Evolutionary conservation across 2,329 filamentous ascomycete species (phyloP), one percentile per base, ranked within the genome.

Genomic region (Aspergillus jensenii): DNA sequence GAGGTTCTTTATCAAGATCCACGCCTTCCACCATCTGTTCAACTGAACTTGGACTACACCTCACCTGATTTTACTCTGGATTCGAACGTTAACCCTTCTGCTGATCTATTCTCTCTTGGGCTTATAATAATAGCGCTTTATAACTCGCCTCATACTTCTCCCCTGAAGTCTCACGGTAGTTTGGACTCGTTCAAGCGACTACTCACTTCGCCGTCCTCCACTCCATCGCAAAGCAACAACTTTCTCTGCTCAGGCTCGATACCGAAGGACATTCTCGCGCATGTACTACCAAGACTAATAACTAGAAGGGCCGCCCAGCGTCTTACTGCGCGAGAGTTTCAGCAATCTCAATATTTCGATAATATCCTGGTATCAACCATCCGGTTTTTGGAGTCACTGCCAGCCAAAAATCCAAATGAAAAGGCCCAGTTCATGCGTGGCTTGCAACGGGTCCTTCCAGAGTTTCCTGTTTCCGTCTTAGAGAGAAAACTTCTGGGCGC

Each of bases 331-430:
- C 87, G 85, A 54, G 93, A 96, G 67, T 98, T 99, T 66, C 95
- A 99, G 71, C 87, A 97, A 73, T 96, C 92, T 68, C 88, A 91
- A 64, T 99, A 96, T 72, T 99, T 99, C 71, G 92, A 99, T 76
- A 99, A 98, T 68, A 90, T 98, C 46, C 81, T 99, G 4, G 91
- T 99, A 21, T 96, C 93, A 0, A 97, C 95, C 0, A 96, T 99
- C 61, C 90, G 95, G 12, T 99, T 99, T 70, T 80, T 99, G 25
- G 95, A 99, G 67, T 85, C 88, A 0, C 86, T 99, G 59, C 93
- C 95, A 0, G 90, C 91, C 35, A 99, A 99, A 78, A 96, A 92
- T 1, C 84, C 90, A 0, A 90, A 86, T 61, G 95, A 99, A 70
- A 99, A 99, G 73, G 84, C 89, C 6, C 88, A 92, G 58, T 99